Evolutionary conservation across 192 early-diverging fungal species (phyloP).

Genomic region (Jimgerdemannia lactiflua): DNA sequence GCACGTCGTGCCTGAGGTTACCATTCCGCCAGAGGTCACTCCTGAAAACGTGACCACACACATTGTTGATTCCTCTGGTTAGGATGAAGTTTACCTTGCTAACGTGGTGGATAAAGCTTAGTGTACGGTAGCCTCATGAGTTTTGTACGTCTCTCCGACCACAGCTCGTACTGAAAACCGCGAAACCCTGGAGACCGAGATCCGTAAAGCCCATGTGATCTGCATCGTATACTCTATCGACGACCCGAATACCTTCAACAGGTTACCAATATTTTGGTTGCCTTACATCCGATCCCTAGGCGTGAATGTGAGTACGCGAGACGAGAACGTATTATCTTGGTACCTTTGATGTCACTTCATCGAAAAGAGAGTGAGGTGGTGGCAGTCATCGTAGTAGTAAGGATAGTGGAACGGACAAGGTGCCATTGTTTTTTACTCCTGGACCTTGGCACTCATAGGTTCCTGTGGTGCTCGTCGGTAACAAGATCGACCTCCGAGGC

Average conservation of each 20-base stretch:
- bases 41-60: constrained; percentile 95
- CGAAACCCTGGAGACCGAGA: constrained; percentile 87
- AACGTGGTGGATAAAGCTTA: background rate
- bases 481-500: constrained; percentile 89
- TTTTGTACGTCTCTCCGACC: constrained; percentile 6
- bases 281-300: constrained; percentile 91
- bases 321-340: background rate
- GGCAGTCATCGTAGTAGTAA: background rate
- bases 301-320: constrained; percentile 65
- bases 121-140: background rate
- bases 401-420: background rate
- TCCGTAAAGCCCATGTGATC: constrained; percentile 96
- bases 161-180: constrained; percentile 84
- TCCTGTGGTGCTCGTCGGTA: constrained; percentile 91
- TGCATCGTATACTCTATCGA: constrained; percentile 97
- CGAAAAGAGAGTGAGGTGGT: no score
- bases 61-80: constrained; percentile 96
- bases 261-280: constrained; percentile 88
- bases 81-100: background rate
- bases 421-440: no score
- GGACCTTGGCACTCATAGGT: constrained; percentile 46
- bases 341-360: no score
- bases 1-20: constrained; percentile 99
- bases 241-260: constrained; percentile 80
- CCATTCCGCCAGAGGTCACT: constrained; percentile 98